phyloP scores from a whole-genome alignment of 257 asterid genomes.

The Fraxinus quadrangulata region DNA sequence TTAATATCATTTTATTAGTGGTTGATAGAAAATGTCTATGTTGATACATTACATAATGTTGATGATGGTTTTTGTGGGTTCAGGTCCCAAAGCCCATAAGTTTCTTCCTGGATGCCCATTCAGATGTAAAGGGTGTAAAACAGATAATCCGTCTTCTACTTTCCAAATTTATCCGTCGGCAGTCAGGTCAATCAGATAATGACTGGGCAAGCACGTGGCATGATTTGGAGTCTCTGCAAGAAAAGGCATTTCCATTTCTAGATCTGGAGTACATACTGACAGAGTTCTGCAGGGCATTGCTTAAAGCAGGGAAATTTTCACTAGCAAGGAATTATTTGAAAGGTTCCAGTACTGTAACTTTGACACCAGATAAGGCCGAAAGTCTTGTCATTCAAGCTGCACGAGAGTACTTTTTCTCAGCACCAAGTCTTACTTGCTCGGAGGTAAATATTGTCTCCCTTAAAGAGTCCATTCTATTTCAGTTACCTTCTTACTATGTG shows the following conservation, averaged over 20 bases:
- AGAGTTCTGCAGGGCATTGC: constrained; percentile 97
- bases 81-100: constrained; percentile 94
- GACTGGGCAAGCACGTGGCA: constrained; percentile 99
- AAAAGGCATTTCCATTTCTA: constrained; percentile 88
- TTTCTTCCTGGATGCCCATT: constrained; percentile 63
- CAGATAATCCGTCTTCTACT: constrained; percentile 91
- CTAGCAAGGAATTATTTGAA: constrained; percentile 93
- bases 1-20: constrained; percentile 8
- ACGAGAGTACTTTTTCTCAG: constrained; percentile 95
- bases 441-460: constrained; percentile 58
- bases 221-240: constrained; percentile 87
- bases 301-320: constrained; percentile 90
- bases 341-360: constrained; percentile 76
- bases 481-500: not conserved
- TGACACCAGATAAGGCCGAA: constrained; percentile 93
- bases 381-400: constrained; percentile 97
- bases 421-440: constrained; percentile 87
- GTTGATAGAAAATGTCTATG: constrained; percentile 17
- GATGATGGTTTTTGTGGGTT: constrained; percentile 26
- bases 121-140: constrained; percentile 81
- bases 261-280: constrained; percentile 82
- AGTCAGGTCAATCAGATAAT: constrained; percentile 81
- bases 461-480: not conserved
- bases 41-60: constrained; percentile 23
- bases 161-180: constrained; percentile 85